Percentiles rank a stretch among this genome's conserved stretches.
Conservation (phyloP, 305 asterid species). For the Solanum chacoense region DNA sequence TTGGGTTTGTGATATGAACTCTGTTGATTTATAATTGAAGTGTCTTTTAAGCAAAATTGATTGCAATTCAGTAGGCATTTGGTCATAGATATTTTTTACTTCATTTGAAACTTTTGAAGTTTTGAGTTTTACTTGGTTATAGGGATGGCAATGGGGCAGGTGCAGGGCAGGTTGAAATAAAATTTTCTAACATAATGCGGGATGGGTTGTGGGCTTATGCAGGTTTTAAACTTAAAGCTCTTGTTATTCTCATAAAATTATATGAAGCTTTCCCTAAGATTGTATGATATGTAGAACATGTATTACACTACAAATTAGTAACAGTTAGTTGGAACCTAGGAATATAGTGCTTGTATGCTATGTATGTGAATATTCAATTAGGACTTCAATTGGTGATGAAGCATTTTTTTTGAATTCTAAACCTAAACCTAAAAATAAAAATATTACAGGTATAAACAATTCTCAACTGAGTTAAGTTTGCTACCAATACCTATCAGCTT, state of each 20-base stretch:
- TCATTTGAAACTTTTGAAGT: too few species aligned
- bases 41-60: not conserved
- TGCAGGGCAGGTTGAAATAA: not conserved
- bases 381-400: not conserved
- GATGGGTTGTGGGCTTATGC: not conserved
- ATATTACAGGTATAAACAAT: not conserved
- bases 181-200: not conserved
- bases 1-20: not conserved
- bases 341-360: too few species aligned
- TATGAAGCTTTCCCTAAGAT: not conserved
- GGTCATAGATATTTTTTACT: not conserved
- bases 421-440: too few species aligned
- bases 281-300: not conserved
- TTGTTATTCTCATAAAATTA: not conserved
- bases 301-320: not conserved
- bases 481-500: not conserved
- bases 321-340: not conserved
- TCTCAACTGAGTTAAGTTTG: too few species aligned
- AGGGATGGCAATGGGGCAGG: not conserved
- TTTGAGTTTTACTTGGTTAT: not conserved
- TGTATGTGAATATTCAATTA: not conserved
- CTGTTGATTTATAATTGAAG: not conserved
- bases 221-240: not conserved
- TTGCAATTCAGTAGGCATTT: not conserved
- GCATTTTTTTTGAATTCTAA: not conserved